Percentiles rank a stretch among this genome's conserved stretches.
Conservation (phyloP, 2,329 filamentous ascomycete genomes). For the Zymoseptoria tritici region DNA sequence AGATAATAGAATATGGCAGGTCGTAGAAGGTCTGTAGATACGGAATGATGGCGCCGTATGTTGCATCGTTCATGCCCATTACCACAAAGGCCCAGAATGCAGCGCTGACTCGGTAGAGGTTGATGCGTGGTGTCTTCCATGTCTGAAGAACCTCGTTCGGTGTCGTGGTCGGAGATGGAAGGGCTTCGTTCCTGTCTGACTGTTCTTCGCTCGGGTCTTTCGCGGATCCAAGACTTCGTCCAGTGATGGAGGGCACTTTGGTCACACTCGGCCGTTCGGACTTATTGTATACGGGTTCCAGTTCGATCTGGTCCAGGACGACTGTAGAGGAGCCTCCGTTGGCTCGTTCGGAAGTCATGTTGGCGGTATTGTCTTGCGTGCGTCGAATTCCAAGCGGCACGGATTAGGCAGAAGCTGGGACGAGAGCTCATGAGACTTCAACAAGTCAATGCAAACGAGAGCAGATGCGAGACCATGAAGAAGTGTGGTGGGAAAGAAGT, state of each 20-base stretch:
- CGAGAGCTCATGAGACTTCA: not conserved
- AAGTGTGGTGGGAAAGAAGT: not conserved
- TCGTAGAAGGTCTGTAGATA: conserved; percentile 56
- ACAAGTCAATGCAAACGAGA: not conserved
- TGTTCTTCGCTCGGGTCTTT: conserved; percentile 3
- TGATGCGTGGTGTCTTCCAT: conserved; percentile 58
- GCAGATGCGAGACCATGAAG: not conserved
- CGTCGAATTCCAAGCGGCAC: not conserved
- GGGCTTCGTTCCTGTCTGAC: conserved; percentile 30
- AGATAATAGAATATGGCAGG: conserved; percentile 56
- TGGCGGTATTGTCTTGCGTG: not conserved
- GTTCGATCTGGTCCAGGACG: conserved; percentile 21
- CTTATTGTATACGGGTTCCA: conserved; percentile 19
- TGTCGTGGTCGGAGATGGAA: conserved; percentile 42
- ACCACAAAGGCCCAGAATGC: conserved; percentile 57
- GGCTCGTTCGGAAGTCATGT: conserved; percentile 10
- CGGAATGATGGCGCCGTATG: conserved; percentile 40
- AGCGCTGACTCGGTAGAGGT: conserved; percentile 51
- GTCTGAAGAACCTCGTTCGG: conserved; percentile 38
- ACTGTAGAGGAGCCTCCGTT: conserved; percentile 24
- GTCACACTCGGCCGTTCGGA: conserved; percentile 5
- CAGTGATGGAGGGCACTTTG: conserved; percentile 18
- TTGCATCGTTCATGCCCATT: conserved; percentile 60
- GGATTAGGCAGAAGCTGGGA: not conserved
- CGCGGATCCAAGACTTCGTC: conserved; percentile 15